phyloP scores from a whole-genome alignment of 2,329 filamentous ascomycete genomes.

The Colletotrichum falcatum region DNA sequence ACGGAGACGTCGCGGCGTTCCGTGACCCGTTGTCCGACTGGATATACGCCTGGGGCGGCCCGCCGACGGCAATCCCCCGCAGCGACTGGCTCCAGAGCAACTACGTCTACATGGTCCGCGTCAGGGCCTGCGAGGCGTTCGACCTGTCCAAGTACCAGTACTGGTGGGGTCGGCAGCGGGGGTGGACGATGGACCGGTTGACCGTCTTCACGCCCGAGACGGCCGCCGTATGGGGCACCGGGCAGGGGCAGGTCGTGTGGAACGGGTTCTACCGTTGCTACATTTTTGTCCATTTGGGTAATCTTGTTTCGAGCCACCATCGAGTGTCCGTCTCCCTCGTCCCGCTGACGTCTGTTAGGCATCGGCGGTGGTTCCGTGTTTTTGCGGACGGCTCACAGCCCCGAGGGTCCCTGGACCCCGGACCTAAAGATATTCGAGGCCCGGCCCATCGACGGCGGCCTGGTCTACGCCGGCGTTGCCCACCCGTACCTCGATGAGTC shows the following conservation, averaged over 20 bases:
- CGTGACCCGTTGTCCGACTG: constrained; percentile 53
- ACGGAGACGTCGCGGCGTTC: constrained; percentile 54
- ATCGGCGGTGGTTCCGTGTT: constrained; percentile 30
- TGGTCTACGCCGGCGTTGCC: constrained; percentile 53
- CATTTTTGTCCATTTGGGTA: constrained; percentile 50
- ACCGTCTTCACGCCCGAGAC: constrained; percentile 50
- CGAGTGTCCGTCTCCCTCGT: not conserved
- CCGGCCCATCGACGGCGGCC: constrained; percentile 48
- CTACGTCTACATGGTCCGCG: constrained; percentile 54
- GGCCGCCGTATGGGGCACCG: constrained; percentile 53
- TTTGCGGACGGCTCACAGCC: constrained; percentile 46
- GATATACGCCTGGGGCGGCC: constrained; percentile 54
- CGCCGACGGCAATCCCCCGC: constrained; percentile 47
- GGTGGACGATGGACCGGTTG: constrained; percentile 51
- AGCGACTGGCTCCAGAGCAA: constrained; percentile 43
- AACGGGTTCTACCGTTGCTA: constrained; percentile 51
- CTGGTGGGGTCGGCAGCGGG: constrained; percentile 53
- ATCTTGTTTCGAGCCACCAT: not conserved
- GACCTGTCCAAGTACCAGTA: constrained; percentile 54
- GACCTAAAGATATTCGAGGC: constrained; percentile 52
- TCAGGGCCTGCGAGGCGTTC: constrained; percentile 51
- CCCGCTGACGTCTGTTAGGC: not conserved
- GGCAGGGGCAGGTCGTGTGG: constrained; percentile 54
- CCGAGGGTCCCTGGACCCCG: constrained; percentile 53
- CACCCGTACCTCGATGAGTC: constrained; percentile 54